Percentiles rank a stretch among this genome's conserved stretches.
Evolutionary conservation across 495 filamentous ascomycete genomes (phyloP).

Genomic region (Parathielavia appendiculata): DNA sequence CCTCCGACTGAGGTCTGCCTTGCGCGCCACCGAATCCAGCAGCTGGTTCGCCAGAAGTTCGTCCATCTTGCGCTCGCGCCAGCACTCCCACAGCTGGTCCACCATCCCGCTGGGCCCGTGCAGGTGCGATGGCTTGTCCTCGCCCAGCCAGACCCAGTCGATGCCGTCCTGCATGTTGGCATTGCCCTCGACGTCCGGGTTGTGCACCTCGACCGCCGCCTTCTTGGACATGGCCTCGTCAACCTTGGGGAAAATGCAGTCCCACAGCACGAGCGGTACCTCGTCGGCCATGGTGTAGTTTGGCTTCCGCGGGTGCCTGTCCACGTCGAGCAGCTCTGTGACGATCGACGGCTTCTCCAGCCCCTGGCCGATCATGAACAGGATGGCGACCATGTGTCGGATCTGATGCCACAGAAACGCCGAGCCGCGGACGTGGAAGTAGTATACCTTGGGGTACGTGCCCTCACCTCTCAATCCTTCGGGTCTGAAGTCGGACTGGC

Average conservation of each 20-base stretch:
- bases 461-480: neutral
- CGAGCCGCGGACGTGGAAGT: slow-evolving; percentile 79
- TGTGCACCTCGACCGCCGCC: slow-evolving; percentile 25
- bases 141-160: slow-evolving; percentile 70
- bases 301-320: slow-evolving; percentile 64
- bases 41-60: slow-evolving; percentile 70
- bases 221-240: slow-evolving; percentile 7
- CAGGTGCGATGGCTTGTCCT: slow-evolving; percentile 46
- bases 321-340: slow-evolving; percentile 63
- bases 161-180: slow-evolving; percentile 50
- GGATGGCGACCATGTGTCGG: slow-evolving; percentile 76
- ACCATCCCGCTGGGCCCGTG: slow-evolving; percentile 63
- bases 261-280: slow-evolving; percentile 86
- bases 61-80: slow-evolving; percentile 82
- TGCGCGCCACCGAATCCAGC: slow-evolving; percentile 55
- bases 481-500: slow-evolving; percentile 18
- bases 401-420: slow-evolving; percentile 99
- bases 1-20: slow-evolving; percentile 37
- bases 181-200: slow-evolving; percentile 37
- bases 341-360: slow-evolving; percentile 72
- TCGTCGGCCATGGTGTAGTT: slow-evolving; percentile 87
- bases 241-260: slow-evolving; percentile 73
- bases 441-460: slow-evolving; percentile 64
- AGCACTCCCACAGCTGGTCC: slow-evolving; percentile 70
- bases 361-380: slow-evolving; percentile 89